These are phyloP conservation scores for Papilionanthe hybrid DNA, from an alignment of 116 monocot species.

Conservation along the genomic window DNA sequence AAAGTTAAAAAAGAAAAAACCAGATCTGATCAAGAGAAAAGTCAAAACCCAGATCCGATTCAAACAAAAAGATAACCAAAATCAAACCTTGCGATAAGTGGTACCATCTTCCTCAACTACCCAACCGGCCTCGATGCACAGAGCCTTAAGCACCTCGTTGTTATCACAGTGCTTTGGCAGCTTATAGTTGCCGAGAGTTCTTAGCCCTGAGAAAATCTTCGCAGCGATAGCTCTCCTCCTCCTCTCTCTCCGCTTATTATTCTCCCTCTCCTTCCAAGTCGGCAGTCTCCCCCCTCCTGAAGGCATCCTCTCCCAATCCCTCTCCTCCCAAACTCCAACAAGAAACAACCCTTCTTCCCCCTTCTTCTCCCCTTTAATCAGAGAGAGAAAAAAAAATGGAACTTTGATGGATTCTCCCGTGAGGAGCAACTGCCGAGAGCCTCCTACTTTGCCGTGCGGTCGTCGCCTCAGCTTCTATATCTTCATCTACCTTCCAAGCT, in stretches of 20 bases:
- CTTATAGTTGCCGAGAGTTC: conserved; percentile 46
- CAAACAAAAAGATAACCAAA: not conserved
- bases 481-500: not conserved
- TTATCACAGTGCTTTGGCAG: conserved; percentile 69
- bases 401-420: not conserved
- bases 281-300: conserved; percentile 65
- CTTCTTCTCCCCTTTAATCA: not conserved
- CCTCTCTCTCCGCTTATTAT: conserved; percentile 85
- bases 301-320: conserved; percentile 20
- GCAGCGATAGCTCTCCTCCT: conserved; percentile 59
- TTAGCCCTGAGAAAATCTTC: conserved; percentile 49
- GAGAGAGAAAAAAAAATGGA: not conserved
- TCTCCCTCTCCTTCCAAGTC: conserved; percentile 93
- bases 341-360: not conserved
- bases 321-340: not conserved
- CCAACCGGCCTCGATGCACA: conserved; percentile 57
- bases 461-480: not conserved
- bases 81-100: conserved; percentile 50
- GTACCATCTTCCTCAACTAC: conserved; percentile 57
- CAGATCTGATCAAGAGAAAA: not conserved
- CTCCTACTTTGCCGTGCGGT: not conserved
- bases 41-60: not conserved
- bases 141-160: conserved; percentile 69
- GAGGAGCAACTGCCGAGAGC: not conserved
- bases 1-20: not conserved